Conservation (phyloP, 768 basidiomycete species). For the Pulveroboletus ravenelii region DNA sequence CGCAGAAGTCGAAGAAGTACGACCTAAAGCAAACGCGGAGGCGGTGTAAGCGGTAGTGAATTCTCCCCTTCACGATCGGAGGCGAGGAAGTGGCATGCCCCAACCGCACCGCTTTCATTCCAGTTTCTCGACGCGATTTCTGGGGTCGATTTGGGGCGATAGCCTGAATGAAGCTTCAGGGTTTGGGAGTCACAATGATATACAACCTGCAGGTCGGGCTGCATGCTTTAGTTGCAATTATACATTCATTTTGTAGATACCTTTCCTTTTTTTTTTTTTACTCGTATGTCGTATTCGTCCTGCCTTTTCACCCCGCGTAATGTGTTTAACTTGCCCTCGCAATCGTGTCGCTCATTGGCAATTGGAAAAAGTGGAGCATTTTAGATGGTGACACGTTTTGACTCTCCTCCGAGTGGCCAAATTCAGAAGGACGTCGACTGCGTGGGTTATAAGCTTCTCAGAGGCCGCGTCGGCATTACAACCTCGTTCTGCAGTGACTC, state of each 20-base stretch:
- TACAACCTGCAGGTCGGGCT: constrained; percentile 9
- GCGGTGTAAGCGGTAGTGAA: constrained; percentile 13
- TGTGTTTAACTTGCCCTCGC: not conserved
- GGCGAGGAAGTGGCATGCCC: constrained; percentile 20
- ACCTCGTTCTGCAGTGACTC: not conserved
- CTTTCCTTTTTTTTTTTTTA: not conserved
- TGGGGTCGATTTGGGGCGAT: not conserved
- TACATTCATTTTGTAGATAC: not conserved
- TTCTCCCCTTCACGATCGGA: constrained; percentile 3
- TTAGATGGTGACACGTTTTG: not conserved
- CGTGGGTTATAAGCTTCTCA: not conserved
- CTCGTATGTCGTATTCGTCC: not conserved
- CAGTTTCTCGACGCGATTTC: not conserved
- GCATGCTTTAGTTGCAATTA: not conserved
- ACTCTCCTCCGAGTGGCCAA: not conserved
- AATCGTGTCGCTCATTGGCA: not conserved
- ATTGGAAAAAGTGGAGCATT: not conserved
- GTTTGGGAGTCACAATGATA: not conserved
- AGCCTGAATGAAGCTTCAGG: not conserved
- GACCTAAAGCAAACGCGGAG: constrained; percentile 15
- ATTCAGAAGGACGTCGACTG: not conserved
- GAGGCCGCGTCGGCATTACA: not conserved
- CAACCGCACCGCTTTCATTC: not conserved
- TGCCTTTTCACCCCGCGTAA: not conserved
- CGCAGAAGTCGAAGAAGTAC: constrained; percentile 5